Percentiles rank a stretch among this genome's conserved stretches.
Conservation (phyloP, 75 land plant species). For the Larix kaempferi region DNA sequence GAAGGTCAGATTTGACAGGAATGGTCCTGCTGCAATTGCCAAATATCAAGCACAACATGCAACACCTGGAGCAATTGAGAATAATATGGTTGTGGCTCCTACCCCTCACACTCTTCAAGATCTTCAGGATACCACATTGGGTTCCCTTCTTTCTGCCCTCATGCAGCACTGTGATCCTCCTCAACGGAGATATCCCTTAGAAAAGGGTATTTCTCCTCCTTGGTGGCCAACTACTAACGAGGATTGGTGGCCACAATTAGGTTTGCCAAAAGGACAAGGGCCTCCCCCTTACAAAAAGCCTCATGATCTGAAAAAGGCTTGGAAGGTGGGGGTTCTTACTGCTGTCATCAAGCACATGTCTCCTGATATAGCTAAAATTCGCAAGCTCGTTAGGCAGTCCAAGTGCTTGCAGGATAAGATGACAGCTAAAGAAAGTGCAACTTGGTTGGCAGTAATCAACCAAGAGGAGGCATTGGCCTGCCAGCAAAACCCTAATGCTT, state of each 20-base stretch:
- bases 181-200: constrained; percentile 38
- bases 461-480: constrained; percentile 28
- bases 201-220: constrained; percentile 40
- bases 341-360: constrained; percentile 51
- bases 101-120: constrained; percentile 39
- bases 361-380: constrained; percentile 38
- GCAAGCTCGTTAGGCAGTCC: constrained; percentile 40
- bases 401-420: constrained; percentile 52
- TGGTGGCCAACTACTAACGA: constrained; percentile 50
- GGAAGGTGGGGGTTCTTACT: constrained; percentile 45
- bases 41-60: constrained; percentile 48
- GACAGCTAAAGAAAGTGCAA: constrained; percentile 50
- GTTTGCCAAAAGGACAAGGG: constrained; percentile 46
- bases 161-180: constrained; percentile 62
- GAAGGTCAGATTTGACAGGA: constrained; percentile 42
- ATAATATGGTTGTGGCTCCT: constrained; percentile 13
- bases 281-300: constrained; percentile 55
- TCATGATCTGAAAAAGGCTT: constrained; percentile 49
- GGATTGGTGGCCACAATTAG: constrained; percentile 50
- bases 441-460: constrained; percentile 36
- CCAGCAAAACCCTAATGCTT: constrained; percentile 8
- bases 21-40: constrained; percentile 46
- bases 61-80: background rate
- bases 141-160: constrained; percentile 34
- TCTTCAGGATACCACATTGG: constrained; percentile 41